Percentiles rank a stretch among this genome's conserved stretches.
phyloP scores from a whole-genome alignment of 306 rosid species.

The Morella rubra region DNA sequence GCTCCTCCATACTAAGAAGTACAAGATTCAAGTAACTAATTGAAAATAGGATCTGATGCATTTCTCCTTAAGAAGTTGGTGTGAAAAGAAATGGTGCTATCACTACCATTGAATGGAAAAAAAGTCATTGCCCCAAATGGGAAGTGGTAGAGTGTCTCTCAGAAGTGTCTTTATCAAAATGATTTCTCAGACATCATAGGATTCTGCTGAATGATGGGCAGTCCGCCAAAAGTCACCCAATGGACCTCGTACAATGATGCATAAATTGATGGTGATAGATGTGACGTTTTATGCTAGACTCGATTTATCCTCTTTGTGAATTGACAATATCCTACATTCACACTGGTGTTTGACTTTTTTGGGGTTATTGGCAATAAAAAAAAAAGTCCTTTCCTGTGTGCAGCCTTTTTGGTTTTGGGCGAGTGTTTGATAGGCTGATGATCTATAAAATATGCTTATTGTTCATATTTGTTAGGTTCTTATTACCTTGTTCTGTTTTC shows the following conservation, averaged over 20 bases:
- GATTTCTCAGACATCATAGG: neutral
- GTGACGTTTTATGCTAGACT: neutral
- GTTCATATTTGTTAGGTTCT: neutral
- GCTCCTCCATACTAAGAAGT: no score
- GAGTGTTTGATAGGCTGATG: slow-evolving; percentile 18
- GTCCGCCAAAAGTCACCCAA: neutral
- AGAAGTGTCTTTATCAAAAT: slow-evolving; percentile 2
- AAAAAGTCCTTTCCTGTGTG: slow-evolving; percentile 19
- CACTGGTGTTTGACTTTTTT: slow-evolving; percentile 8
- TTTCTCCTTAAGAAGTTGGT: no score
- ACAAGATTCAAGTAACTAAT: no score
- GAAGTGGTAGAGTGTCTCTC: neutral
- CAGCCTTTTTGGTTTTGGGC: slow-evolving; percentile 2
- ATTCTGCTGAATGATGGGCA: neutral
- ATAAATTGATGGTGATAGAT: neutral
- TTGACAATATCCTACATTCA: no score
- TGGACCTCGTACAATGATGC: neutral
- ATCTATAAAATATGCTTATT: slow-evolving; percentile 2
- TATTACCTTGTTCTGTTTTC: slow-evolving; percentile 8
- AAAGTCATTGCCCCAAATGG: no score
- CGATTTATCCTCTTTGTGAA: neutral
- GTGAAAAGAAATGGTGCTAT: neutral
- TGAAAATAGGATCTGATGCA: neutral
- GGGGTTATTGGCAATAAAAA: slow-evolving; percentile 5
- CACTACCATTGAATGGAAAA: no score